A percentile compares a stretch with the other conserved stretches of the same genome.
Evolutionary conservation across 2,329 filamentous ascomycete genomes (phyloP).

Genomic region (Metarhizium robertsii): DNA sequence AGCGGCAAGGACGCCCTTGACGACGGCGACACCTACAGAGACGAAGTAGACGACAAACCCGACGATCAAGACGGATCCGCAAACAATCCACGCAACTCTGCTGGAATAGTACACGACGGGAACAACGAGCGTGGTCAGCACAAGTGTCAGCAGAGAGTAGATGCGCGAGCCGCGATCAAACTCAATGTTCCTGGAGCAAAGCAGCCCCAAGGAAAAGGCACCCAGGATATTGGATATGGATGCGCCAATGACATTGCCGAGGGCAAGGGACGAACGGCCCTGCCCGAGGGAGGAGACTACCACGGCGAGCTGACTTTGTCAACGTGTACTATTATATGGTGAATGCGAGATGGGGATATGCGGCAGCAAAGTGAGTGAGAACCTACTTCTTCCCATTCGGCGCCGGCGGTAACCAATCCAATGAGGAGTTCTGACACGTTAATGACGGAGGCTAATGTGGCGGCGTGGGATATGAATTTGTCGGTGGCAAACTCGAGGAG

Average conservation of each 20-base stretch:
- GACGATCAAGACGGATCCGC: conserved; percentile 28
- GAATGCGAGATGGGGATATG: neutral
- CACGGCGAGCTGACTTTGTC: conserved; percentile 29
- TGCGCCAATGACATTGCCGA: conserved; percentile 47
- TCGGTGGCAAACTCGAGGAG: conserved; percentile 42
- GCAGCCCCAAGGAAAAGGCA: conserved; percentile 42
- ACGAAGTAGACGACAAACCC: conserved; percentile 34
- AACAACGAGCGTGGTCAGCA: conserved; percentile 5
- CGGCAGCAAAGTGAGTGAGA: neutral
- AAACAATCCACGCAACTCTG: conserved; percentile 16
- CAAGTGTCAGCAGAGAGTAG: conserved; percentile 23
- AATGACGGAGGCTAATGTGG: conserved; percentile 32
- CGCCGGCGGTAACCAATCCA: conserved; percentile 41
- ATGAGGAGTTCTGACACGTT: conserved; percentile 37
- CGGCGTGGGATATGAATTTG: conserved; percentile 42
- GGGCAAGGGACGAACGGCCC: conserved; percentile 34
- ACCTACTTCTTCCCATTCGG: conserved; percentile 45
- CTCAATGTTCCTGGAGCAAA: conserved; percentile 23
- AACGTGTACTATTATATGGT: neutral
- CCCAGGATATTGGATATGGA: conserved; percentile 46
- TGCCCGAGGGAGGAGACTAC: conserved; percentile 37
- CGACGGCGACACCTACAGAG: conserved; percentile 35
- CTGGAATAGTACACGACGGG: conserved; percentile 17
- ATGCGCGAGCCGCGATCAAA: conserved; percentile 40
- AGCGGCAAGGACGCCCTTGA: conserved; percentile 28